Percentiles rank a stretch among this genome's conserved stretches.
These are phyloP conservation scores for Aphanocladium album DNA, from an alignment of 2,329 filamentous ascomycete genomes.

Conservation along the genomic window DNA sequence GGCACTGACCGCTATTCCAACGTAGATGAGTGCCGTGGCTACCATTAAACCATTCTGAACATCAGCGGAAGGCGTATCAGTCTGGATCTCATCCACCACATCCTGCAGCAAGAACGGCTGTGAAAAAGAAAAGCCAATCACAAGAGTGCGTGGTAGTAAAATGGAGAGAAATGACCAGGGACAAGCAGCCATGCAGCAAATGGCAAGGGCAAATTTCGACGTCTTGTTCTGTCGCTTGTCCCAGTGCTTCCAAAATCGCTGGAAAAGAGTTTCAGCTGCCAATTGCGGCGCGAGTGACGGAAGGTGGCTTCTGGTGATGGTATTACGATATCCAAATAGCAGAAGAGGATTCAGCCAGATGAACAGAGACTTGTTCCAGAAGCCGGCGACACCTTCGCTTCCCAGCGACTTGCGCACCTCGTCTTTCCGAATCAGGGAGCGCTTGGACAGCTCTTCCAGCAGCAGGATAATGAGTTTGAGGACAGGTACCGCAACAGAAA, in stretches of 20 bases:
- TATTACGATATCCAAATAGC: background rate
- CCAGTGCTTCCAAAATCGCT: background rate
- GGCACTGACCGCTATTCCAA: background rate
- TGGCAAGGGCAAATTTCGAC: background rate
- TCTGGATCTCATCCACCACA: background rate
- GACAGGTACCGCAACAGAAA: constrained; percentile 22
- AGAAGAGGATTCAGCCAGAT: constrained; percentile 1
- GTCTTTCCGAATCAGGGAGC: background rate
- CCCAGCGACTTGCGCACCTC: constrained; percentile 3
- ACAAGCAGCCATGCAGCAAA: background rate
- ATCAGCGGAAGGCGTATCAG: background rate
- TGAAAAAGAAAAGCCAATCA: background rate
- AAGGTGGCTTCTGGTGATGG: background rate
- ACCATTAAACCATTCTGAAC: background rate
- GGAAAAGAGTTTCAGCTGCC: background rate
- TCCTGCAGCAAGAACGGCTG: background rate
- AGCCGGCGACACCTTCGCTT: constrained; percentile 19
- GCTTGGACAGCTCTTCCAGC: constrained; percentile 28
- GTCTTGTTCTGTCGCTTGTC: background rate
- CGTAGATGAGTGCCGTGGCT: background rate
- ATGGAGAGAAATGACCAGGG: background rate
- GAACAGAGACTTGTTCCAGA: constrained; percentile 13
- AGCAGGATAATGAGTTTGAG: constrained; percentile 25
- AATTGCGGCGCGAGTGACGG: background rate
- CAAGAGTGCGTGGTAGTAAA: background rate